A percentile compares a stretch with the other conserved stretches of the same genome.
Conservation (phyloP, 23 red algal species). For the Gracilaria domingensis region DNA sequence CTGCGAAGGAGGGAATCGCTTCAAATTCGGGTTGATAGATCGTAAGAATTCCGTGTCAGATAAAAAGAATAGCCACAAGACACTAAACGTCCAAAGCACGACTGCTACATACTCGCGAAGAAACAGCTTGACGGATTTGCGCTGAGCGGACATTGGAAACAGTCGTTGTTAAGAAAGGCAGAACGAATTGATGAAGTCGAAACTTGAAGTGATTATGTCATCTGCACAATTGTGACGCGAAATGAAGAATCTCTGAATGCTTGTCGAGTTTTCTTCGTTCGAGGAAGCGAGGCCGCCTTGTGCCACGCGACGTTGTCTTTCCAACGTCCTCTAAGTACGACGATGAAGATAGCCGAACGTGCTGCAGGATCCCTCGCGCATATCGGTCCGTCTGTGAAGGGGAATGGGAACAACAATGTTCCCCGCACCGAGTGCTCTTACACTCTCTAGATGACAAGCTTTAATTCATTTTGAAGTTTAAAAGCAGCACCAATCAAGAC, state of each 20-base stretch:
- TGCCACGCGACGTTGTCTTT: too few species aligned
- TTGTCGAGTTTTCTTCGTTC: too few species aligned
- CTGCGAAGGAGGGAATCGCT: constrained; percentile 9
- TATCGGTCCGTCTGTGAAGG: too few species aligned
- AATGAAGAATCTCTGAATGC: too few species aligned
- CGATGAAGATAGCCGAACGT: too few species aligned
- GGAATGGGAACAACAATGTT: too few species aligned
- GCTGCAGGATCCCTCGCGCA: too few species aligned
- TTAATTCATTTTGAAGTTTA: neutral
- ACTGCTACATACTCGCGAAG: constrained; percentile 30
- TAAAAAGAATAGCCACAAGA: constrained; percentile 6
- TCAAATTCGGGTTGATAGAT: constrained; percentile 7
- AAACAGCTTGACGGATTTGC: neutral
- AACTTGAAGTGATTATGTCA: neutral
- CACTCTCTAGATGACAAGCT: neutral
- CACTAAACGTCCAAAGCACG: constrained; percentile 13
- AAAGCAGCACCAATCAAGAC: neutral
- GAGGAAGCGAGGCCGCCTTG: too few species aligned
- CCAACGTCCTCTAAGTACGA: too few species aligned
- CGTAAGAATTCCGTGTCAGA: constrained; percentile 18
- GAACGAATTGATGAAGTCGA: neutral
- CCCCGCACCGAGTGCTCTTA: too few species aligned
- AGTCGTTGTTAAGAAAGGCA: neutral
- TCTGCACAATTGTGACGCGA: neutral
- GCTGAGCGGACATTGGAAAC: neutral